Evolutionary conservation across 805 yeast genomes (phyloP), one percentile per base, ranked within the genome.

Genomic region (Cyberlindnera americana): DNA sequence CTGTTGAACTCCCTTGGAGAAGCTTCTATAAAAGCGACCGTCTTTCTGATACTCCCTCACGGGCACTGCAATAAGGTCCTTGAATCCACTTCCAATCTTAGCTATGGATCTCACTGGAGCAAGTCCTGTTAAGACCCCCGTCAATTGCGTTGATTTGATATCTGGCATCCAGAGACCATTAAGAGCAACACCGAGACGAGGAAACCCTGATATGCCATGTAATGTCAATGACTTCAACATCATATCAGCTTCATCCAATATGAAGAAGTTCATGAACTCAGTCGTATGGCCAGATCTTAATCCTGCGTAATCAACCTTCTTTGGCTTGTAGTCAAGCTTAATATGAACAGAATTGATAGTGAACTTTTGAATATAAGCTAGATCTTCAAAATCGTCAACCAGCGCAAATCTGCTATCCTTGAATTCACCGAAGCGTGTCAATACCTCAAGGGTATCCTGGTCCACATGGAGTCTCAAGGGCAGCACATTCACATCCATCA

Each of bases 281-380:
- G 83, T 80, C 0, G 88, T 76, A 45, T 83, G 88, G 0, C 98
- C 98, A 0, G 96, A 83, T 42, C 86, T 69, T 22, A 90, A 72
- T 0, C 95, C 96, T 2, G 79, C 76, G 55, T 84, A 86, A 59
- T 91, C 95, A 21, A 91, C 72, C 49, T 79, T 84, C 57, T 89
- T 89, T 0, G 99, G 98, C 57, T 88, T 89, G 59, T 93, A 93
- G 60, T 93, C 98, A 29, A 93, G 66, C 46, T 79, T 79, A 16
- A 93, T 57, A 33, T 69, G 72, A 3, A 86, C 63, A 0, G 80
- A 66, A 41, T 74, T 73, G 5, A 89, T 70, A 30, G 75, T 74
- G 25, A 88, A 72, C 53, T 78, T 78, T 50, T 85, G 88, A 33
- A 89, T 69, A 53, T 76, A 90, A 1, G 77, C 53, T 6, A 76